Evolutionary conservation across 768 basidiomycete genomes (phyloP), one percentile per base, ranked within the genome.

Genomic region (Tephrocybe rancida): DNA sequence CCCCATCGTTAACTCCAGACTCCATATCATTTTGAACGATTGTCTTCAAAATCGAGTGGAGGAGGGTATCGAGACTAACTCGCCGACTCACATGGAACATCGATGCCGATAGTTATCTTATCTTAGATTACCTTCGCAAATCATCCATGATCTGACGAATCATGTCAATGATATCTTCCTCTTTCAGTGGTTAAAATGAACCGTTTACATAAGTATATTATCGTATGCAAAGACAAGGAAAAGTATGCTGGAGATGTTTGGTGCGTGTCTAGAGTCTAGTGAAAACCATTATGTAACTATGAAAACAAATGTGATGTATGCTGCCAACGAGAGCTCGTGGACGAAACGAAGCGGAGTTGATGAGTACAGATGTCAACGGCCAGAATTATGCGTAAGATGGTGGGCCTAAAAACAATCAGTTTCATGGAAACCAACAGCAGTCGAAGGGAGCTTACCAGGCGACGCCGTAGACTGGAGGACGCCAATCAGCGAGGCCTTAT

Each of bases 391-490:
- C 61, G 52, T 75, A 74, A 9, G 73, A 73, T 37, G 73, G 74
- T 44, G 76, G 73, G 9, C 67, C 76, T 74, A 21, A 56, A 52
- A 13, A 37, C 3, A 29, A 41, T 55, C 32, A 52, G 25, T 24
- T 35, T 8, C 2, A 10, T 39, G n/a, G 34, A 34, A 13, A 21
- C 9, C 11, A 22, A 29, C 19, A 22, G n/a, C 7, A 19, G 29
- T 16, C 18, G 24, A 41, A 54, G 21, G 18, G 35, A 14, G 76
- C 80, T 44, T 64, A 89, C 88, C 86, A 67, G 82, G 76, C 21
- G 83, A 81, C 46, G 75, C 66, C 6, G 79, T 63, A 61, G 71
- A 83, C 65, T 88, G 87, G 46, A 93, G 78, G 34, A 82, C 82
- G 37, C 71, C 68, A 32, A 86, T 76, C 56, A 95, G 64, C 0